Evolutionary conservation across 169 alveolate species (phyloP), one percentile per base, ranked within the genome.

Genomic region (Babesia sp.): DNA sequence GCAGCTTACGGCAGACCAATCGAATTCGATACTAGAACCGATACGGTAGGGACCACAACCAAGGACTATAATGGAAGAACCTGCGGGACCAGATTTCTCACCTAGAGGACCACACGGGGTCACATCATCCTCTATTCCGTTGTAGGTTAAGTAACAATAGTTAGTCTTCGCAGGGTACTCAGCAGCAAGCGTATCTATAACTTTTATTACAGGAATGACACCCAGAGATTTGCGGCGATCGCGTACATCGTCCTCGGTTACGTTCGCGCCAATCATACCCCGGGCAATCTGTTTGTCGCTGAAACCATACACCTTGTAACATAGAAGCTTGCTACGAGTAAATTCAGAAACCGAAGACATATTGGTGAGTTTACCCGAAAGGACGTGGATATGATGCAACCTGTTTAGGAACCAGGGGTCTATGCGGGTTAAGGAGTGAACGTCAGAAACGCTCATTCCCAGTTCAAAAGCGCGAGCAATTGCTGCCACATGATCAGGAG

Each of bases 11-110:
- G 94, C 92, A 56, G 94, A 86, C 97, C 97, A 93, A 70, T 93
- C 97, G 80, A 93, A 93, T 82, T 93, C 97, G 42, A 93, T 94
- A 45, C 91, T 72, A 71, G 92, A 77, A 34, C 96, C 97, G 50
- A 91, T 91, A 51, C 97, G 74, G 77, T 91, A 91, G 45, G 93
- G 87, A 29, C 95, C 96, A 77, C 95, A 93, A 22, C 96, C 96
- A 58, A 90, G 71, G 18, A 91, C 96, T 24, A 87, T 71, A 29
- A 87, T 72, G 46, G 81, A 57, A 53, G 69, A 48, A n/a, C 54
- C 18, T 14, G 0, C 50, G 18, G 22, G 2, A 56, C 55, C 54
- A n/a, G 58, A 69, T 67, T 59, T 29, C 2, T 16, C 9, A n/a
- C 34, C 51, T n/a, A 39, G 16, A 41, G 56, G 81, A 61, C 67